Evolutionary conservation across 495 filamentous ascomycete genomes (phyloP).

Genomic region (Chlorociboria aeruginascens): DNA sequence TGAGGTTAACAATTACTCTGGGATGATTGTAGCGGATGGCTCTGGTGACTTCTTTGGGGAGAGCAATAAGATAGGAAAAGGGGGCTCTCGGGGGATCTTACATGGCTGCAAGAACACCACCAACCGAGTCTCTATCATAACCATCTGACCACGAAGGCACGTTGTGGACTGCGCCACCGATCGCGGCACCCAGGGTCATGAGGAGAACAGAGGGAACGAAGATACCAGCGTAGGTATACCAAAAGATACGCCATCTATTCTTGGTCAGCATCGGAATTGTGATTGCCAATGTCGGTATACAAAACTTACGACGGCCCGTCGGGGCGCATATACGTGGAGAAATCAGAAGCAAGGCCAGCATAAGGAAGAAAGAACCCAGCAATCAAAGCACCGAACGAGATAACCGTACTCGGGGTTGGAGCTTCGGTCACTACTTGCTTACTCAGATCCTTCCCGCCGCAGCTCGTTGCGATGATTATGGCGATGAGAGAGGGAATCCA

Average conservation of each 20-base stretch:
- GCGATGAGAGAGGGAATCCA: slow-evolving; percentile 43
- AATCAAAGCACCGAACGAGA: slow-evolving; percentile 33
- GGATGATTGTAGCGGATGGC: too few species aligned
- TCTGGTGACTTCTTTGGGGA: too few species aligned
- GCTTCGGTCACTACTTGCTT: slow-evolving; percentile 16
- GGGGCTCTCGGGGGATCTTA: not conserved
- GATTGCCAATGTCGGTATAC: not conserved
- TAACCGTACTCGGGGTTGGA: slow-evolving; percentile 27
- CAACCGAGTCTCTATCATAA: slow-evolving; percentile 34
- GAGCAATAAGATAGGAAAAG: too few species aligned
- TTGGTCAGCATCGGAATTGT: not conserved
- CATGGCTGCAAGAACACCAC: slow-evolving; percentile 22
- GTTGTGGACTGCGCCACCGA: slow-evolving; percentile 32
- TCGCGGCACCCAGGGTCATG: slow-evolving; percentile 40
- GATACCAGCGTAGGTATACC: slow-evolving; percentile 35
- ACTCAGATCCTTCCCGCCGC: slow-evolving; percentile 34
- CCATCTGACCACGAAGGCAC: slow-evolving; percentile 32
- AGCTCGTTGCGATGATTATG: slow-evolving; percentile 32
- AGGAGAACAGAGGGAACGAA: slow-evolving; percentile 25
- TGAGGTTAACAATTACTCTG: too few species aligned
- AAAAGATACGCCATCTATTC: slow-evolving; percentile 26
- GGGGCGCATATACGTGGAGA: slow-evolving; percentile 35
- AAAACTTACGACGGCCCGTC: slow-evolving; percentile 28
- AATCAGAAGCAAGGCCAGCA: slow-evolving; percentile 32
- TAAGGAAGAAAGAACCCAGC: slow-evolving; percentile 35